Evolutionary conservation across 306 rosid species (phyloP), one percentile per base, ranked within the genome.

Genomic region (Castanospermum australe): DNA sequence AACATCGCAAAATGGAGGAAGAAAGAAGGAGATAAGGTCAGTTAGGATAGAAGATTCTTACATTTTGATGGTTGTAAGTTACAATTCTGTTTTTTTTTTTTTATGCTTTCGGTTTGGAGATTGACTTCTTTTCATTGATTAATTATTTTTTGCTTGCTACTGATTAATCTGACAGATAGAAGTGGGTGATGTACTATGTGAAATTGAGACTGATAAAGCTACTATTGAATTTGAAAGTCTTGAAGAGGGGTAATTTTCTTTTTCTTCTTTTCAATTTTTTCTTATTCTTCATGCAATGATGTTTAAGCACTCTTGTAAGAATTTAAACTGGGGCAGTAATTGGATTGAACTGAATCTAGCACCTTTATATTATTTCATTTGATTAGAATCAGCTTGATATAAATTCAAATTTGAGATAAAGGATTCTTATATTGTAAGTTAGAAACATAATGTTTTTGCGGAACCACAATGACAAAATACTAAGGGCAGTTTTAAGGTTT

Each of bases 181-280:
- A 84, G 96, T 88, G 78, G 98, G 99, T 50, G 99, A 95, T 76
- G 80, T 95, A 72, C 88, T 95, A 30, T 95, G 99, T 62, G 99
- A 95, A 83, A 95, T 95, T 64, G 99, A 95, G 82, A 95, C 99
- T 20, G 99, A 95, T 84, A 95, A 95, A 87, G 99, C 98, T 61
- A 95, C 98, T 22, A 84, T 95, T 74, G 99, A 95, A 83, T 93
- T 87, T 88, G 99, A 95, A 88, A 83, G 97, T 81, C 97, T 91
- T 71, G 99, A 95, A 84, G 98, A 95, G 85, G 99, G 99, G 99
- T 95, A 88, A 88, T 73, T 67, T 60, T 47, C 67, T 38, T 76
- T 75, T 24, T 73, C 47, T 63, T 51, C 73, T 63, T 44, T 45
- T 25, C 10, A 54, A 22, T 2, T 6, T 66, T 54, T 55, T 64